Evolutionary conservation across 75 land plant species (phyloP).

Genomic region (Cryptomeria japonica): DNA sequence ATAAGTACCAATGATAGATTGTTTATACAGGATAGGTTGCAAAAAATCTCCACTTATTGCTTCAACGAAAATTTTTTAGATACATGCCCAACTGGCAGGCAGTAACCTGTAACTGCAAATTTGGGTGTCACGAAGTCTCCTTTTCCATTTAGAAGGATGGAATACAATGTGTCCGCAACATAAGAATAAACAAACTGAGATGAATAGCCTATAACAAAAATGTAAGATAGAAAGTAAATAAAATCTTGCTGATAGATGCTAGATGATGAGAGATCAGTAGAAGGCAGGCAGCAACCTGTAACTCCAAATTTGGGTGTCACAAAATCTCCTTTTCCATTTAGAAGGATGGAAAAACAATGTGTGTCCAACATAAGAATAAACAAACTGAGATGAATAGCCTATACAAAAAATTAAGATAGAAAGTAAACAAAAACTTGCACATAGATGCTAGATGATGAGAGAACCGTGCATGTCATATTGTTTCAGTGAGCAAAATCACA

Average conservation of each 20-base stretch:
- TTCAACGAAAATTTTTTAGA: not conserved
- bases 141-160: not conserved
- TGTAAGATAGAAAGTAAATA: not conserved
- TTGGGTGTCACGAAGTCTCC: not conserved
- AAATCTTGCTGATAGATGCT: not conserved
- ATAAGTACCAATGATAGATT: not conserved
- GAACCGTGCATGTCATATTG: not conserved
- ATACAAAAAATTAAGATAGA: not conserved
- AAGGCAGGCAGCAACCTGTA: not conserved
- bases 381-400: not conserved
- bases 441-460: not conserved
- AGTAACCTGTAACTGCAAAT: not conserved
- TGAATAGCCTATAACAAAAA: not conserved
- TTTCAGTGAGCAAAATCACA: not conserved
- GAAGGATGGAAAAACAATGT: not conserved
- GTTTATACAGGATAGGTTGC: not conserved
- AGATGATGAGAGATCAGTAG: not conserved
- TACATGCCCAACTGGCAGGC: not conserved
- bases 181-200: not conserved
- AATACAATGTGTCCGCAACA: not conserved
- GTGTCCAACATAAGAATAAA: not conserved
- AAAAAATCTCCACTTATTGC: not conserved
- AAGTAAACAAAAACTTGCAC: not conserved
- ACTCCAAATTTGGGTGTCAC: not conserved
- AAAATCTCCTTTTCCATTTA: not conserved